Base-by-base conservation (phyloP, 371 early-diverging fungal genomes). In the Haplosporangium sp. region DNA sequence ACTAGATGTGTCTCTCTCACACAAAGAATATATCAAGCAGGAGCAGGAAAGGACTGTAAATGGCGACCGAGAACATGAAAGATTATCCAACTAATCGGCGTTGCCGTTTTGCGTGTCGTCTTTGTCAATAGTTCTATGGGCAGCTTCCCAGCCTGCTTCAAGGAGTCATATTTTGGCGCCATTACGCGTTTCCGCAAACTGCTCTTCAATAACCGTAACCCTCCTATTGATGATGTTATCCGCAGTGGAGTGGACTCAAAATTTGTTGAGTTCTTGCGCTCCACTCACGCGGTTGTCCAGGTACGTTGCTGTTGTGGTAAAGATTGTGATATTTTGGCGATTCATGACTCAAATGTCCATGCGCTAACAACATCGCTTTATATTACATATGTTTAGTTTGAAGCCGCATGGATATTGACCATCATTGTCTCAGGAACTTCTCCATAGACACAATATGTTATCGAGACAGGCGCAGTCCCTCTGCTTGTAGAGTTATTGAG, bases 321-420 rank as follows among this genome's bases (percentile, higher is more conserved):
- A 36, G 46, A 29, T 29, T 29, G 29, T 29, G 29, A 4, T 29
- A 29, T 29, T 29, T 29, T 4, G 29, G 29, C 4, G 29, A 1
- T 4, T 29, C 29, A 29, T 4, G 29, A 29, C 29, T 29, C 29
- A 29, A 29, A 29, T 29, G 29, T 29, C 29, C 29, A 29, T 29
- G 29, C 29, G 29, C 29, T 50, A 50, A 10, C 18, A 18, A 18
- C 50, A 5, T 18, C 50, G 20, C 18, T 50, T 50, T 5, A 46
- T 14, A 12, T n/a, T 50, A 18, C 50, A 50, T 21, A 14, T 10
- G 8, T 23, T 29, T 67, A 98, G 95, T 98, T 99, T 82, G 99
- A 99, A 85, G 95, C 99, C 60, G 99, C 99, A 14, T 99, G 99
- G 99, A 99, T 98, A 45, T 87, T 99, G 72, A 99, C 99, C 67